Percentiles rank a stretch among this genome's conserved stretches.
phyloP scores from a whole-genome alignment of 345 rosid genomes.

The Clausena lansium region DNA sequence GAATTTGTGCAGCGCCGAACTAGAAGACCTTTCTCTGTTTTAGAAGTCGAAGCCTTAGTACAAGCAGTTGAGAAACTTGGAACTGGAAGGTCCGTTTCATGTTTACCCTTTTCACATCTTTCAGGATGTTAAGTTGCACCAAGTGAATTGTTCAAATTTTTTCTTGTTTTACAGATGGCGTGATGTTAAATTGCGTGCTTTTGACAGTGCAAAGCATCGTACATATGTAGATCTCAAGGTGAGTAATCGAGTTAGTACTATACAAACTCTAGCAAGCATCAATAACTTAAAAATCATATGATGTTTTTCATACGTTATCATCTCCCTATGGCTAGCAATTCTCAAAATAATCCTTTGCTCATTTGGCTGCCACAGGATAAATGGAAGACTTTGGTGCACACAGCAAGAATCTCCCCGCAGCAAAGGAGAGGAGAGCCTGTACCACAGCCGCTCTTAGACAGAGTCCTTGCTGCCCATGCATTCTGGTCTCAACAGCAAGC shows the following conservation, averaged over 20 bases:
- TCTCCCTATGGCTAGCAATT: neutral
- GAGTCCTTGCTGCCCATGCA: constrained; percentile 28
- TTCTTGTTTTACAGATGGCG: constrained; percentile 23
- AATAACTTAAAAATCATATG: neutral
- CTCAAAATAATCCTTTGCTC: neutral
- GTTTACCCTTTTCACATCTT: neutral
- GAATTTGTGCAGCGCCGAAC: constrained; percentile 27
- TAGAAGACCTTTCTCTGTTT: constrained; percentile 32
- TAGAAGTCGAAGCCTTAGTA: constrained; percentile 33
- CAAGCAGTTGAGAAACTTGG: constrained; percentile 40
- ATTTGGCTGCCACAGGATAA: constrained; percentile 25
- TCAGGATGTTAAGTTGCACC: neutral
- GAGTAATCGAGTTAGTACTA: neutral
- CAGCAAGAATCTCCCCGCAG: constrained; percentile 35
- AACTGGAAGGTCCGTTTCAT: constrained; percentile 30
- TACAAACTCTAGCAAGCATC: neutral
- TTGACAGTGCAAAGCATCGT: constrained; percentile 30
- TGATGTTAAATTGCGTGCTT: constrained; percentile 32
- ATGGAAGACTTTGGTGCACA: constrained; percentile 39
- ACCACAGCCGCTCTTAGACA: constrained; percentile 33
- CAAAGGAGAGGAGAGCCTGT: constrained; percentile 38
- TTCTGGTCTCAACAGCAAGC: constrained; percentile 31
- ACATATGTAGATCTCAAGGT: constrained; percentile 38
- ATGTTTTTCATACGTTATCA: neutral
- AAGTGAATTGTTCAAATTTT: neutral